These are phyloP conservation scores for Exophiala alcalophila DNA, from an alignment of 2,329 filamentous ascomycete species.

Conservation along the genomic window DNA sequence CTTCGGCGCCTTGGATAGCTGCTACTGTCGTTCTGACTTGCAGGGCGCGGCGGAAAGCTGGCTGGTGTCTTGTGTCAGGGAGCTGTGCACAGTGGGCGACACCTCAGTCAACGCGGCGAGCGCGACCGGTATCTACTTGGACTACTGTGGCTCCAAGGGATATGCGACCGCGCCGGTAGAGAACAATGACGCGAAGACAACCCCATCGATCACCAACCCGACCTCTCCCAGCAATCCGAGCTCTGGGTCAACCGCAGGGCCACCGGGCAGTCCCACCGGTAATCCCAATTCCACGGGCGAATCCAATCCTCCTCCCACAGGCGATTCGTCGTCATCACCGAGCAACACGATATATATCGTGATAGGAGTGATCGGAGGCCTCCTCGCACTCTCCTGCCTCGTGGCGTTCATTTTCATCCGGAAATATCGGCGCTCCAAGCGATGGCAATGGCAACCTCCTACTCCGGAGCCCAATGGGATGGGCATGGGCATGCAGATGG, in stretches of 20 bases:
- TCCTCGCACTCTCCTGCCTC: not conserved
- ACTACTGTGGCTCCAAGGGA: conserved; percentile 7
- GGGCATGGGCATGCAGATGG: too few relatives aligned
- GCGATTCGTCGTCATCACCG: not conserved
- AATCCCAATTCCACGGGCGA: not conserved
- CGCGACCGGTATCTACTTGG: conserved; percentile 5
- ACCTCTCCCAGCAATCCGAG: not conserved
- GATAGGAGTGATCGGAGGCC: conserved; percentile 1
- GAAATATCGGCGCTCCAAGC: conserved; percentile 8
- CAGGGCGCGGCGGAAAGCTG: conserved; percentile 6
- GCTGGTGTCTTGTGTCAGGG: conserved; percentile 3
- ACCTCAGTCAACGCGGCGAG: conserved; percentile 2
- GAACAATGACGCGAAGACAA: conserved; percentile 5
- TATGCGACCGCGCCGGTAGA: not conserved
- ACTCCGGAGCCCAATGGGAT: too few relatives aligned
- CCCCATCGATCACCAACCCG: conserved; percentile 1
- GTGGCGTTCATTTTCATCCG: not conserved
- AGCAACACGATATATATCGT: conserved; percentile 7
- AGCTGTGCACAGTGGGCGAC: conserved; percentile 8
- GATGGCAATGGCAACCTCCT: too few relatives aligned
- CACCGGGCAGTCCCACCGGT: not conserved
- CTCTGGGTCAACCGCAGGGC: not conserved
- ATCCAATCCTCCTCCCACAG: not conserved
- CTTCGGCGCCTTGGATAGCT: conserved; percentile 6
- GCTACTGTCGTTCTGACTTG: conserved; percentile 9